Evolutionary conservation across 202 grass and related monocot genomes (phyloP).

Genomic region (Setaria italica): DNA sequence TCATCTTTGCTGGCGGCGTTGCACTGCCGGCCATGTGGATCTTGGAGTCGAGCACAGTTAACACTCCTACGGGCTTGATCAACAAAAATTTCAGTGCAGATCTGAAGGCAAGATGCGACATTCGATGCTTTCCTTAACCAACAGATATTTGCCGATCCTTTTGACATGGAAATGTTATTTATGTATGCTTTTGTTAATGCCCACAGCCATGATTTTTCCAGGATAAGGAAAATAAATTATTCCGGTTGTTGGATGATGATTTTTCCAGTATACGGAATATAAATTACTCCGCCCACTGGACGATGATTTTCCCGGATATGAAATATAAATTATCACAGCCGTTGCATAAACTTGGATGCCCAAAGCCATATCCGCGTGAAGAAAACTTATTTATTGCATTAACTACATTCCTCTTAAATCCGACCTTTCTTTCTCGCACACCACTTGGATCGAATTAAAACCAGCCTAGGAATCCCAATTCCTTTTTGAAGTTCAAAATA

Average conservation of each 20-base stretch:
- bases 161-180: background rate
- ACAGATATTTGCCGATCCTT: background rate
- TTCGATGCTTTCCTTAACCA: background rate
- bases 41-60: background rate
- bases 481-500: background rate
- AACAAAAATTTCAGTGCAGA: background rate
- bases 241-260: no score
- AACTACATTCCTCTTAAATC: background rate
- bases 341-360: background rate
- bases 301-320: background rate
- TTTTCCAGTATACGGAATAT: no score
- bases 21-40: rapidly evolving
- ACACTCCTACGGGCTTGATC: background rate
- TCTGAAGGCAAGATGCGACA: background rate
- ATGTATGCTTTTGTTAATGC: background rate
- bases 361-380: background rate
- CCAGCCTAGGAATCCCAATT: background rate
- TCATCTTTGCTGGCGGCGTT: no score
- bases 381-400: background rate
- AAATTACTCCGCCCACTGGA: no score
- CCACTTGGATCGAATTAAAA: slow-evolving; percentile 21
- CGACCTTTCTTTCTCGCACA: background rate
- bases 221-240: background rate
- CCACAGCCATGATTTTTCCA: background rate
- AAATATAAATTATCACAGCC: background rate